Conservation (phyloP, 768 basidiomycete genomes). For the Fibroporia radiculosa region DNA sequence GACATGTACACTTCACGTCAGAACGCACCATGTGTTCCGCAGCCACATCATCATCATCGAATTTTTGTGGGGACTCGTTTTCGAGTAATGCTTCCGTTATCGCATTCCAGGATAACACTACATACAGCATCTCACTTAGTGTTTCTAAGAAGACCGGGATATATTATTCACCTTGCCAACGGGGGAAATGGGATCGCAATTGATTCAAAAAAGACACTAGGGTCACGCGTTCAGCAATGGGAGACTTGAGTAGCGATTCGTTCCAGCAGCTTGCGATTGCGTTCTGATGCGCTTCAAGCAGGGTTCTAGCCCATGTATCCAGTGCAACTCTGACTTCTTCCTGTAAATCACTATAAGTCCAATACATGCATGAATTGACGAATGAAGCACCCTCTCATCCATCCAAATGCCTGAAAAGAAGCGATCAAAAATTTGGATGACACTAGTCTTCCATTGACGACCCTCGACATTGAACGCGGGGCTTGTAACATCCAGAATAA, state of each 20-base stretch:
- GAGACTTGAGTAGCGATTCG: conserved; percentile 47
- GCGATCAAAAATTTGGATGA: conserved; percentile 47
- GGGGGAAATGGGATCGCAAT: conserved; percentile 59
- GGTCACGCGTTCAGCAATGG: conserved; percentile 48
- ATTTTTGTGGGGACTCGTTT: conserved; percentile 37
- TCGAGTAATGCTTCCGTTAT: conserved; percentile 53
- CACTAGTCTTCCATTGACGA: conserved; percentile 59
- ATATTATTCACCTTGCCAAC: conserved; percentile 49
- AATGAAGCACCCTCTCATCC: conserved; percentile 44
- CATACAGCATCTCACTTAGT: background rate
- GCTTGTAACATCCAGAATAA: conserved; percentile 59
- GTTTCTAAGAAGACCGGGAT: background rate
- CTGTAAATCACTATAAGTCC: conserved; percentile 27
- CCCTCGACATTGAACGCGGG: conserved; percentile 55
- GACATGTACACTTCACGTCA: background rate
- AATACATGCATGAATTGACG: background rate
- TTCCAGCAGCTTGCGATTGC: conserved; percentile 64
- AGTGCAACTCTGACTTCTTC: conserved; percentile 60
- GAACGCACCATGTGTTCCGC: conserved; percentile 34
- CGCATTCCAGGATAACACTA: conserved; percentile 60
- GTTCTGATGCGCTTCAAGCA: conserved; percentile 60
- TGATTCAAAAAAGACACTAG: conserved; percentile 59
- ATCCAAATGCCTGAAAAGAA: conserved; percentile 61
- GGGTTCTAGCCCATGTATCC: conserved; percentile 48
- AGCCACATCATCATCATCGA: conserved; percentile 31